Conservation (phyloP, 805 yeast genomes). For the Tetrapisispora nanseiensis region DNA sequence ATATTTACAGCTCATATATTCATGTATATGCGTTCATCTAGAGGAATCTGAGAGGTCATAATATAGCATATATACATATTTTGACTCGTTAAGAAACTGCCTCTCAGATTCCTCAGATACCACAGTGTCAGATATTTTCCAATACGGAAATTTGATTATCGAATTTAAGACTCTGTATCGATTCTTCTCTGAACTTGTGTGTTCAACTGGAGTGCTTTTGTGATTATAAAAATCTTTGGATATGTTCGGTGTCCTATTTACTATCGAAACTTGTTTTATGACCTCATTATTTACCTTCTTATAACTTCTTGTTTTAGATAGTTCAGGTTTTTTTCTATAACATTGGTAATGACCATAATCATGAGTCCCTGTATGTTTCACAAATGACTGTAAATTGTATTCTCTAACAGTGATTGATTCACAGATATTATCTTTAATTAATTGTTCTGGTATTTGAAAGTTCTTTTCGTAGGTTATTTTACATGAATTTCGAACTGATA, state of each 20-base stretch:
- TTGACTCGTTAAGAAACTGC: conserved; percentile 56
- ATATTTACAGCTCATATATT: too few species aligned
- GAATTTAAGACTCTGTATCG: conserved; percentile 50
- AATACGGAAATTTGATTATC: conserved; percentile 51
- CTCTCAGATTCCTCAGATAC: conserved; percentile 50
- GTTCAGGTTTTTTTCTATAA: conserved; percentile 63
- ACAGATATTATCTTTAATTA: conserved; percentile 14
- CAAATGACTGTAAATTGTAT: conserved; percentile 59
- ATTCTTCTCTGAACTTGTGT: too few species aligned
- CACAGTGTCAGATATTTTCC: conserved; percentile 77
- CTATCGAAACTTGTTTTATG: conserved; percentile 21
- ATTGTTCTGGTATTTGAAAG: conserved; percentile 23
- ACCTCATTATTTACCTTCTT: conserved; percentile 10
- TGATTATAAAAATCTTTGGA: too few species aligned
- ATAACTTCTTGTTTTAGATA: conserved; percentile 24
- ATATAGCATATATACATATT: conserved; percentile 78
- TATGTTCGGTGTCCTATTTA: background rate
- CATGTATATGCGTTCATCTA: too few species aligned
- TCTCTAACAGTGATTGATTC: conserved; percentile 25
- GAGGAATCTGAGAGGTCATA: conserved; percentile 45
- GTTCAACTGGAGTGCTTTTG: too few species aligned
- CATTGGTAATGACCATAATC: conserved; percentile 87
- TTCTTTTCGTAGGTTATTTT: conserved; percentile 55
- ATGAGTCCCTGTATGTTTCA: conserved; percentile 85
- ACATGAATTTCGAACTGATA: conserved; percentile 65